Evolutionary conservation across 495 filamentous ascomycete species (phyloP), one percentile per base, ranked within the genome.

Genomic region (Hypoxylon cercidicola): DNA sequence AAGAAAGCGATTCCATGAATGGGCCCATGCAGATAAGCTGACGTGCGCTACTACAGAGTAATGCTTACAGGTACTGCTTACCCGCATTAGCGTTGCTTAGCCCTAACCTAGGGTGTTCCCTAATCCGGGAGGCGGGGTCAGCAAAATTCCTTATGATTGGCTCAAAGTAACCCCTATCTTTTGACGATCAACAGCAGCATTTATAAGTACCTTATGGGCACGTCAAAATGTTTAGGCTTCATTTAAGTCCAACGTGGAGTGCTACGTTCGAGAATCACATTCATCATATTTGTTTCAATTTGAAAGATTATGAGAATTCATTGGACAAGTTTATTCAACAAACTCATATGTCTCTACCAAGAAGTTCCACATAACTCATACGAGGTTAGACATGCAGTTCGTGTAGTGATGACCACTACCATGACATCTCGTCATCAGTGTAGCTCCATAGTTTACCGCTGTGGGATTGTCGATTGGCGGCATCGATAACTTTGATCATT

Each of bases 401-500:
- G 30, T 11, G 7, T 3, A 28, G 7, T 28, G 7, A 28, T 7
- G 13, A 37, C 9, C 3, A 16, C 7, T 20, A 53, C 57, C 49
- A 61, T 7, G 40, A 19, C 10, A 53, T 19, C 25, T 53, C 57
- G 12, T 28, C 19, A 12, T 72, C 74, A 19, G 69, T 56, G 32
- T 53, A 70, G 6, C 20, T 52, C 58, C 56, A 71, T 19, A 75
- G 19, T 25, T 67, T 73, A 3, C 73, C 74, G 34, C 66, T 53
- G 48, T 74, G 65, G 4, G 69, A 74, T 40, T 75, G 66, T 19
- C 62, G 53, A 0, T 45, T 75, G 0, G 70, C 68, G 9, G 51
- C 62, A 37, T 76, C 74, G 45, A 77, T 74, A 0, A 74, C 39
- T 21, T 71, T 69, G 12, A 78, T 59, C 13, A 79, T 30, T 1